Base-by-base conservation (phyloP, 371 early-diverging fungal species). In the Nematocida displodere region DNA sequence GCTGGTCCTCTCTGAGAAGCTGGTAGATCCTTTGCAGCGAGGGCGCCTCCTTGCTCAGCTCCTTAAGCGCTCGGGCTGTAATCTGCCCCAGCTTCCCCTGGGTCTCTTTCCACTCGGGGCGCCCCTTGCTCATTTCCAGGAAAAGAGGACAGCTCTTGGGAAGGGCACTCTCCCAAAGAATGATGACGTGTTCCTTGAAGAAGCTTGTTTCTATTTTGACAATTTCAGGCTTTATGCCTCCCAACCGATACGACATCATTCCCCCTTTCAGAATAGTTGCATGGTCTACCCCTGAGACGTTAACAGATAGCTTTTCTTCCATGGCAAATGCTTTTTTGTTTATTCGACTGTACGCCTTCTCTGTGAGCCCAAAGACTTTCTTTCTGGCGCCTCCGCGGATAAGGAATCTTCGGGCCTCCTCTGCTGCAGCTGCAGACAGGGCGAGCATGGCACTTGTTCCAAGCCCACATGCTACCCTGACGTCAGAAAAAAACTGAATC, bases 281-380 rank as follows among this genome's bases (percentile, higher is more conserved):
- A 56, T 56, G 58, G 26, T 56, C 58, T 56, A 56, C 26, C 39
- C 58, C 58, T 7, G 42, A 33, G 33, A 56, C 34, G 7, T 33
- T 13, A 5, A 11, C 58, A 8, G 13, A 7, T 37, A 56, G 5
- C 8, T 39, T 33, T 7, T 56, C 39, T 26, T 56, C 58, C 5
- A 56, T 24, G 8, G 17, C 7, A 56, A 8, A 56, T n/a, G 58
- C 34, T 11, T 40, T 39, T 33, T 24, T 56, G 42, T 39, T 56
- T 17, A 56, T 33, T 33, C 53, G 8, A 13, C 20, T 22, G 11
- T 31, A 24, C 39, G 7, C 39, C 26, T 56, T 22, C 7, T 56
- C 58, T 37, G 58, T 36, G 36, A 56, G 33, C 22, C 8, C 11
- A 24, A 56, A 56, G 37, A 33, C 8, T 24, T 22, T 33, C 22